Evolutionary conservation across 176 grass and related monocot species (phyloP).

Genomic region (Lolium multiflorum): DNA sequence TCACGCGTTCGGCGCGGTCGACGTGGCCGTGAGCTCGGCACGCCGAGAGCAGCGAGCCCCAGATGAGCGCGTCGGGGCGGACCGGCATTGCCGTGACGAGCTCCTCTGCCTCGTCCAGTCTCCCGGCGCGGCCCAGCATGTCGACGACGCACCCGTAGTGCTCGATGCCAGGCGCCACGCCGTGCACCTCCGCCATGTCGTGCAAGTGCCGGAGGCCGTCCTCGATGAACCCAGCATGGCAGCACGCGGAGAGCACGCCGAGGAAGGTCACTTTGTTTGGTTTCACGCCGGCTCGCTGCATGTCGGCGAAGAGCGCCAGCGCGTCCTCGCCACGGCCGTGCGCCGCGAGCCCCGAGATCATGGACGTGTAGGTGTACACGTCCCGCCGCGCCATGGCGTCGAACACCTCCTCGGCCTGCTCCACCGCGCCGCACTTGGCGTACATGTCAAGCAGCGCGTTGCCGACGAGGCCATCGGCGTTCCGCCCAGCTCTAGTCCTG

Average conservation of each 20-base stretch:
- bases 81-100: constrained; percentile 62
- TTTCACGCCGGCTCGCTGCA: constrained; percentile 51
- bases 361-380: constrained; percentile 69
- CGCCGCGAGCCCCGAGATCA: constrained; percentile 64
- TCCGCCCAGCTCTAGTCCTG: neutral
- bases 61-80: constrained; percentile 56
- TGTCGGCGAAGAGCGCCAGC: constrained; percentile 54
- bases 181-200: constrained; percentile 38
- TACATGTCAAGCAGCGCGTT: constrained; percentile 89
- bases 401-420: constrained; percentile 66
- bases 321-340: constrained; percentile 60
- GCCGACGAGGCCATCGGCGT: constrained; percentile 39
- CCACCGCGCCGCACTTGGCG: constrained; percentile 69
- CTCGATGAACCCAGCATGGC: constrained; percentile 60
- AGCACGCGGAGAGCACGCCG: constrained; percentile 68
- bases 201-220: constrained; percentile 51
- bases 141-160: constrained; percentile 87
- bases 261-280: constrained; percentile 70
- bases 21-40: constrained; percentile 59
- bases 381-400: constrained; percentile 52
- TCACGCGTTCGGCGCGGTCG: constrained; percentile 52
- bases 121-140: constrained; percentile 70
- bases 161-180: constrained; percentile 48
- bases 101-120: constrained; percentile 55
- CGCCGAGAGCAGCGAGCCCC: constrained; percentile 70